Evolutionary conservation across 2,329 filamentous ascomycete species (phyloP).

Genomic region (Hypoxylon sp.): DNA sequence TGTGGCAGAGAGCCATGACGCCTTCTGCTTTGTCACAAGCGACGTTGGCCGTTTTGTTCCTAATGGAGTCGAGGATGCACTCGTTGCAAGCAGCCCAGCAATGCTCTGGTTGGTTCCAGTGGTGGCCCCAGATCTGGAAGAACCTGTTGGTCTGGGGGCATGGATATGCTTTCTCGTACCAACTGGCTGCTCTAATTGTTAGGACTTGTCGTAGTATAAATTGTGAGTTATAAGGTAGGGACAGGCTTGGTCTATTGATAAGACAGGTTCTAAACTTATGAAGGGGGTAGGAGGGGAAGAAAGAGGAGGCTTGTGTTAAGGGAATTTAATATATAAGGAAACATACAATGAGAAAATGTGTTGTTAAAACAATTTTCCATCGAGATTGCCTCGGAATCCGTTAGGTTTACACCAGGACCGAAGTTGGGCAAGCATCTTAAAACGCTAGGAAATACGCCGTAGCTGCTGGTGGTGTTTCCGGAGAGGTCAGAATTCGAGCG

Average conservation of each 20-base stretch:
- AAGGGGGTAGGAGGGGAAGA: neutral
- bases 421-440: conserved; percentile 11
- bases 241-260: too few species aligned
- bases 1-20: neutral
- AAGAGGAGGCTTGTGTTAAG: neutral
- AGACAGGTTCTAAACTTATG: neutral
- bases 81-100: conserved; percentile 11
- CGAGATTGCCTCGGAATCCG: neutral
- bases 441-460: neutral
- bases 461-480: neutral
- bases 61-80: conserved; percentile 12
- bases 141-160: conserved; percentile 7
- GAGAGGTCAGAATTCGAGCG: neutral
- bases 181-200: neutral
- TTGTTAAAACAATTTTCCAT: conserved; percentile 3
- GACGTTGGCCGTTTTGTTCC: neutral
- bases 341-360: neutral
- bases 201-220: neutral
- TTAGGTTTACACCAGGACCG: neutral
- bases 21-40: neutral
- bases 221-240: neutral
- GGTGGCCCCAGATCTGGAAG: conserved; percentile 11
- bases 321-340: neutral
- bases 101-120: conserved; percentile 16
- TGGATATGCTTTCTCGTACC: neutral